Evolutionary conservation across 441 rosid genomes (phyloP), one percentile per base, ranked within the genome.

Genomic region (Biscutella laevigata): DNA sequence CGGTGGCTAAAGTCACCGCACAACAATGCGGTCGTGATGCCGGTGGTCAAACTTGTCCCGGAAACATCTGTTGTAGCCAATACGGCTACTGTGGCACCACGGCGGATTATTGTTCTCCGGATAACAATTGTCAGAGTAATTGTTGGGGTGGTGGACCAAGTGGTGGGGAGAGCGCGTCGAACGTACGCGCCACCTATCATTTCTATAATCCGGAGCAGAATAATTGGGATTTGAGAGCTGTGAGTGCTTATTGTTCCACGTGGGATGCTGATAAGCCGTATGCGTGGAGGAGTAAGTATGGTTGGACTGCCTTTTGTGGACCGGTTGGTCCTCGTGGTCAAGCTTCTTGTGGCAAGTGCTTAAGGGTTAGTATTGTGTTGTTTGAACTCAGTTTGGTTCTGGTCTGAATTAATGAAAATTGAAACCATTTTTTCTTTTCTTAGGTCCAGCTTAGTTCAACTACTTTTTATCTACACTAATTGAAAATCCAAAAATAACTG

Each of bases 301-400:
- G 84, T n/a, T 82, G 89, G 82, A 75, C 86, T 0, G 67, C 86
- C 64, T 75, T 79, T 12, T 74, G 71, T 5, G 78, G 77, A 7
- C 75, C 72, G 0, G 72, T 7, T 2, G 77, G 89, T 8, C 81
- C 77, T 21, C 64, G 22, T 2, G 81, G 80, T 43, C 81, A 70
- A 64, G 78, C 70, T 15, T 55, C 82, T 14, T 79, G 89, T n/a
- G 86, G 89, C 68, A 69, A 34, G 28, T 79, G 89, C 73, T 46
- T 82, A 7, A 67, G 64, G 72, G 87, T 75, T 41, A 20, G 68
- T 17, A 13, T 12, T 27, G 2, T 2, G 2, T 30, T 17, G 11
- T 12, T 16, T 25, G 7, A 4, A 25, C 2, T 2, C 28, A 9
- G 30, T 27, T 27, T n/a, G n/a, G n/a, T n/a, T n/a, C n/a, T n/a